Percentiles rank a stretch among this genome's conserved stretches.
phyloP scores from a whole-genome alignment of 78 protist genomes.

The Cyanophora paradoxa region DNA sequence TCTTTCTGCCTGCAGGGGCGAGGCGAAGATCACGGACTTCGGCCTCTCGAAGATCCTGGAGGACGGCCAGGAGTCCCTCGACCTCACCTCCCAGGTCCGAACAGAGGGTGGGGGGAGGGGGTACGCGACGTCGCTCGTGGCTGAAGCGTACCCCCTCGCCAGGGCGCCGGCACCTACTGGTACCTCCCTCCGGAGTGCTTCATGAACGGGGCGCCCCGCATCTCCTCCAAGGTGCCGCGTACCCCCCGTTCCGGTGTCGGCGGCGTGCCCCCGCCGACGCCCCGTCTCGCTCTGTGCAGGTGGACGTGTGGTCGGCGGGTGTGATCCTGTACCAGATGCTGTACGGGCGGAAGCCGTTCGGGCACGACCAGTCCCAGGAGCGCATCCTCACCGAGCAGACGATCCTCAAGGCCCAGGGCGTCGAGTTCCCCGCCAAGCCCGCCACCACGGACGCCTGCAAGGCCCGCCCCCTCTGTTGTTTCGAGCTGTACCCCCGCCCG shows the following conservation, averaged over 20 bases:
- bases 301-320: conserved; percentile 84
- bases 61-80: not conserved
- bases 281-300: conserved; percentile 34
- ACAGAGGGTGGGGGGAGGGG: too few relatives aligned
- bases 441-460: conserved; percentile 4
- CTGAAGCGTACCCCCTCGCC: conserved; percentile 55
- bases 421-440: conserved; percentile 55
- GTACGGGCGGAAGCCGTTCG: conserved; percentile 78
- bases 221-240: conserved; percentile 39
- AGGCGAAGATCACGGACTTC: conserved; percentile 65
- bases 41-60: conserved; percentile 67
- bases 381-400: conserved; percentile 12
- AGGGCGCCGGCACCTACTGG: conserved; percentile 91
- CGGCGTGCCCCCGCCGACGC: not conserved
- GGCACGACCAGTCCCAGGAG: conserved; percentile 54
- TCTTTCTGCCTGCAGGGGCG: not conserved
- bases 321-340: conserved; percentile 76
- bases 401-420: conserved; percentile 38
- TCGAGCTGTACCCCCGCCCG: too few relatives aligned
- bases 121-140: not conserved
- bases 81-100: too few relatives aligned
- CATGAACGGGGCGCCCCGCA: conserved; percentile 13
- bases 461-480: not conserved
- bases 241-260: too few relatives aligned
- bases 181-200: conserved; percentile 90